These are phyloP conservation scores for Hanseniaspora nectarophila DNA, from an alignment of 805 yeast species.

Conservation along the genomic window DNA sequence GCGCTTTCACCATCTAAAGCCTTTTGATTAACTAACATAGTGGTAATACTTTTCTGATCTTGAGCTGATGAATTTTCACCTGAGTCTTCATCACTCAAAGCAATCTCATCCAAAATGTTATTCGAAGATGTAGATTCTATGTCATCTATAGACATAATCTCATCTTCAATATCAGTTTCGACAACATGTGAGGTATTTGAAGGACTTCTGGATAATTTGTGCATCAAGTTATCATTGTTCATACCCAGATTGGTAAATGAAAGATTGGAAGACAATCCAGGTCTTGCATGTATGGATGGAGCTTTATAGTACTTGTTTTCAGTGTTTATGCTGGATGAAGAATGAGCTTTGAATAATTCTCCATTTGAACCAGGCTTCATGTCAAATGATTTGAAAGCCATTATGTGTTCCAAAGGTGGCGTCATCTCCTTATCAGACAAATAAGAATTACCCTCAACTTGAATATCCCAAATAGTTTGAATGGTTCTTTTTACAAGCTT, in stretches of 20 bases:
- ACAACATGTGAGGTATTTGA: slow-evolving; percentile 17
- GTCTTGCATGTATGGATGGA: neutral
- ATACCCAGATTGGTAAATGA: slow-evolving; percentile 4
- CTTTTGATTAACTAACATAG: slow-evolving; percentile 3
- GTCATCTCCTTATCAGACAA: slow-evolving; percentile 6
- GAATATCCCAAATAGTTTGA: slow-evolving; percentile 14
- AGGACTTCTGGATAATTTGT: slow-evolving; percentile 21
- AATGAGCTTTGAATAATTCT: neutral
- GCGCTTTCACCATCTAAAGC: slow-evolving; percentile 23
- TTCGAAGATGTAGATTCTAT: neutral
- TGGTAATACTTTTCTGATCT: slow-evolving; percentile 15
- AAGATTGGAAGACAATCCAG: neutral
- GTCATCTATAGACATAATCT: slow-evolving; percentile 38
- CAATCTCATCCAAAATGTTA: slow-evolving; percentile 19
- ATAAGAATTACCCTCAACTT: slow-evolving; percentile 8
- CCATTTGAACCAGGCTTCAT: too few relatives aligned
- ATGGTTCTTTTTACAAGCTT: slow-evolving; percentile 1
- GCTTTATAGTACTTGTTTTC: neutral
- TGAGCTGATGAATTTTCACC: slow-evolving; percentile 19
- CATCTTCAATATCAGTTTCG: slow-evolving; percentile 26
- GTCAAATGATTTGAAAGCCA: neutral
- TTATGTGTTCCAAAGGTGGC: neutral
- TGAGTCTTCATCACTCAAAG: neutral
- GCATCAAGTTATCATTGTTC: slow-evolving; percentile 5
- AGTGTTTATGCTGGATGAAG: neutral